Conservation (phyloP, 164 flowering plant genomes). For the Kalanchoe fedtschenkoi region DNA sequence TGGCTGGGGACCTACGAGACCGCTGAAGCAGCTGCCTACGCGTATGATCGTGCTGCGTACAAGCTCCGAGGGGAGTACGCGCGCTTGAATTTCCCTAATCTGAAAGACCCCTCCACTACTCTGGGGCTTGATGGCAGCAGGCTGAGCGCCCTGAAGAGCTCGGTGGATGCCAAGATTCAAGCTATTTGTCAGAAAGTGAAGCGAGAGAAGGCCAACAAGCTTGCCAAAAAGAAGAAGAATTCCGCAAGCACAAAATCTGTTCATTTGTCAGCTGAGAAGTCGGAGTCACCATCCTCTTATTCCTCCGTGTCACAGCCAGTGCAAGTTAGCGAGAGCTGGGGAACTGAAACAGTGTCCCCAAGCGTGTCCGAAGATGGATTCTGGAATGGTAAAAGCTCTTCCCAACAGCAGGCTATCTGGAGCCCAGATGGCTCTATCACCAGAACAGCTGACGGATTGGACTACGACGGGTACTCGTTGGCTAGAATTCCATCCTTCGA, state of each 20-base stretch:
- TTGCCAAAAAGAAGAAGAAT: constrained; percentile 15
- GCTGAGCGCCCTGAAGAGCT: constrained; percentile 30
- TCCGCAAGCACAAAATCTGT: background rate
- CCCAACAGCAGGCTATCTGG: constrained; percentile 17
- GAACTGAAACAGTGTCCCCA: constrained; percentile 19
- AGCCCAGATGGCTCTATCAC: constrained; percentile 7
- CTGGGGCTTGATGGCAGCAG: constrained; percentile 37
- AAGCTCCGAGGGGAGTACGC: constrained; percentile 89
- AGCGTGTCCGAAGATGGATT: constrained; percentile 33
- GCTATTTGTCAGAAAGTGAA: constrained; percentile 34
- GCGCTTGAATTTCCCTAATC: constrained; percentile 69
- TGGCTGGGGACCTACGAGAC: constrained; percentile 94
- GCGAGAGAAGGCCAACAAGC: constrained; percentile 27
- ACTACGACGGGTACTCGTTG: constrained; percentile 39
- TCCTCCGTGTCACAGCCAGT: constrained; percentile 12
- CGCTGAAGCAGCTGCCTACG: constrained; percentile 88
- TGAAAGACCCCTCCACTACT: constrained; percentile 31
- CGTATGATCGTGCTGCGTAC: constrained; percentile 87
- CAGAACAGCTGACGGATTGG: constrained; percentile 16
- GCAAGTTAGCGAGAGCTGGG: constrained; percentile 10
- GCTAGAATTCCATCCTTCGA: constrained; percentile 74
- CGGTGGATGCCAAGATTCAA: constrained; percentile 80
- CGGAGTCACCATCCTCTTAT: constrained; percentile 13
- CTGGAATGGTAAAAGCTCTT: constrained; percentile 24
- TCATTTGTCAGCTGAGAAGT: background rate